Evolutionary conservation across 2,329 filamentous ascomycete species (phyloP), one percentile per base, ranked within the genome.

Genomic region (Arthrobotrys conoides): DNA sequence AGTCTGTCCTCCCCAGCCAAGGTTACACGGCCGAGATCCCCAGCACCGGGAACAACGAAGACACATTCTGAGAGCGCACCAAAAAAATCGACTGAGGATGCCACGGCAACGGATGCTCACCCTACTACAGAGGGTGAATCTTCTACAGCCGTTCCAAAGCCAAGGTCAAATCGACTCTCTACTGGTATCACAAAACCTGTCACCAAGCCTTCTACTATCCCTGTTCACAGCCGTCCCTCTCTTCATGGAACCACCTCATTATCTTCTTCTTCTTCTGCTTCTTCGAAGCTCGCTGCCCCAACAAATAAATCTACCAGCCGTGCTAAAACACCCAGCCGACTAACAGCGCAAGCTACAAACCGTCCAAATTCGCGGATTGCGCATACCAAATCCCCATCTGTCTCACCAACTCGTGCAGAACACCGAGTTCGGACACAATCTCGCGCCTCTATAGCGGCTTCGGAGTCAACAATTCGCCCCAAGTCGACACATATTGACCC

Each of bases 361-460:
- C 68, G 70, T 44, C 70, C 76, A 27, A 69, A 41, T 18, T 73
- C 68, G n/a, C 69, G 76, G 22, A 63, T 79, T 8, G 36, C 69
- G 2, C 63, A 68, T 27, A 46, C 76, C 36, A 79, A 79, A 38
- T 79, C 76, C 12, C 69, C 76, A 3, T 72, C 76, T 5, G 68
- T 73, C 48, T 79, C 76, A 0, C 76, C 76, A 22, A 79, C 76
- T 0, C 61, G 69, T 18, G 68, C 75, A 10, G 75, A 78, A 30
- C 75, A 72, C 44, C 61, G 75, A 38, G 33, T 78, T 18, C 66
- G 73, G n/a, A 66, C 61, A 12, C 67, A 71, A 38, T 71, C 68
- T 14, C 67, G 73, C 5, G 57, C 73, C 16, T 79, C 76, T n/a
- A 79, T 79, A 69, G 70, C 76, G 76, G 70, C 76, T 27, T 73